Evolutionary conservation across 2,329 filamentous ascomycete genomes (phyloP), one percentile per base, ranked within the genome.

Genomic region (Tolypocladium guangdongense): DNA sequence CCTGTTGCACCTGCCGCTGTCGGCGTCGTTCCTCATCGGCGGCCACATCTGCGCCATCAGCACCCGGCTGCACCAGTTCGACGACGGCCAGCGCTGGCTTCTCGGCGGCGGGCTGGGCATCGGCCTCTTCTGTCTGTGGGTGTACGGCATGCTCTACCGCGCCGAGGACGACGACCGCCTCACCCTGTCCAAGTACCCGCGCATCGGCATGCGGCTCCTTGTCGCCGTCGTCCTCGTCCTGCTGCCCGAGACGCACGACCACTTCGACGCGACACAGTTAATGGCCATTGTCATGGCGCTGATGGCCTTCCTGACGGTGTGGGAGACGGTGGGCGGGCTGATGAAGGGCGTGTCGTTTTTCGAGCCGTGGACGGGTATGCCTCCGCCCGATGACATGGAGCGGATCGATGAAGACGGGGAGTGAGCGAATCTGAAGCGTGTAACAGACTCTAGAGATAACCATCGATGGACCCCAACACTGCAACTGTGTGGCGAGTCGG

Each of bases 1-100:
- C 50, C 58, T 72, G 20, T 61, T 76, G 18, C 74, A 76, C 50
- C 59, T 76, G 12, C 74, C 74, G 0, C 60, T 77, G 10, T 66
- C 72, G 36, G 74, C 72, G 1, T 70, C 71, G 35, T 67, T 77
- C 41, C 55, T 77, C n/a, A 74, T 74, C 27, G 73, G 73, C 20
- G 74, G 74, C 0, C 74, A 77, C 55, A 66, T 76, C 14, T 68
- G 69, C 18, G 74, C 74, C 7, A 60, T 67, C 2, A 74, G 70
- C 39, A 69, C 71, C 0, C 61, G 62, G 2, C 56, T 69, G 36
- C 61, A 73, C 1, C 62, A 71, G 20, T 69, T 76, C 50, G 70
- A 72, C 36, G 62, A 68, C 2, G 68, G 70, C 0, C 69, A 76
- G 57, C 66, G 70, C n/a, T 76, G 74, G 74, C 64, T 77, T 4